Base-by-base conservation (phyloP, 805 yeast genomes). In the Zygosaccharomyces siamensis region DNA sequence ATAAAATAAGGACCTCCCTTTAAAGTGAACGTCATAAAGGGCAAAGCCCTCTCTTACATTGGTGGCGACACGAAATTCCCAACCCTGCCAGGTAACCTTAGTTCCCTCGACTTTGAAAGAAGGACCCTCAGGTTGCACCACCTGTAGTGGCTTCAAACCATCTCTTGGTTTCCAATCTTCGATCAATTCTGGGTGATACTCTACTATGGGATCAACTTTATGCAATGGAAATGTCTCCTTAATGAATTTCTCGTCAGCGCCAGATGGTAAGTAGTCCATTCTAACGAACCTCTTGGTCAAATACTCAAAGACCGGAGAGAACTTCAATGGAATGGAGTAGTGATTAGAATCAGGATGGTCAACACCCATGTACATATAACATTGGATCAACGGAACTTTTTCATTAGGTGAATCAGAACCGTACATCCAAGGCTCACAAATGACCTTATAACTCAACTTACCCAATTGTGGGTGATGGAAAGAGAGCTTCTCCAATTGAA, bases 391-490 rank as follows among this genome's bases (percentile, higher is more conserved):
- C n/a, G 81, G 77, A 20, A 59, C 53, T 35, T 61, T 57, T 61
- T 82, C 86, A 51, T 75, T 69, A 42, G 78, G 70, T 58, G 80
- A 82, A 62, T 83, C 89, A 30, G 89, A 82, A 60, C 92, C 95
- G 64, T 86, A 85, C 76, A 85, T 86, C 95, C 95, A 86, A 46
- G 90, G 88, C 64, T 85, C 92, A 62, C 76, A 76, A 57, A 81
- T 76, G 43, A 83, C 82, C 62, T 48, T 39, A 49, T 59, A 59
- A 16, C 50, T 49, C 30, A 58, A 38, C 21, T 53, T 53, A 14
- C 63, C 63, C 36, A 59, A 51, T 8, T 45, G 49, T 14, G 59
- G 51, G 43, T 59, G 63, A 33, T 54, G 40, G 76, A 55, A 58
- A 18, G 33, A 45, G 12, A 54, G 43, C n/a, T 70, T 61, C 52